These are phyloP conservation scores for Tephrocybe sp. DNA, from an alignment of 768 basidiomycete genomes.

Conservation along the genomic window DNA sequence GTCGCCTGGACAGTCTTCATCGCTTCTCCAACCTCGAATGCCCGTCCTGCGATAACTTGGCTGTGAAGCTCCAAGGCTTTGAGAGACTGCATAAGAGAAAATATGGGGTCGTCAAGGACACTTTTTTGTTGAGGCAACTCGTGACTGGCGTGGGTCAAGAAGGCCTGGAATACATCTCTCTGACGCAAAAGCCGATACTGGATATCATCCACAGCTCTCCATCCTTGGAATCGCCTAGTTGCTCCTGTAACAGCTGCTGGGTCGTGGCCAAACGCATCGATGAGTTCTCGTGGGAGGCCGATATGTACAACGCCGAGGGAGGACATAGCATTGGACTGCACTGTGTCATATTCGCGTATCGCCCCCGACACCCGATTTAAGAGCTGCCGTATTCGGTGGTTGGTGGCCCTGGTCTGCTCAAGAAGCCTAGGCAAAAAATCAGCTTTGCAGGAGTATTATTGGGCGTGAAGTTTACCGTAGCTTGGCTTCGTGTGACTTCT, in stretches of 20 bases:
- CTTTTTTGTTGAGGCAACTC: constrained; percentile 29
- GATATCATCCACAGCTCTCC: constrained; percentile 78
- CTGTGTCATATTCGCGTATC: constrained; percentile 64
- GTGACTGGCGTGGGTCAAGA: constrained; percentile 33
- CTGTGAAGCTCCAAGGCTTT: constrained; percentile 49
- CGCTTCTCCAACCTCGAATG: constrained; percentile 47
- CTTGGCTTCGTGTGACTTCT: constrained; percentile 57
- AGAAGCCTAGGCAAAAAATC: constrained; percentile 45
- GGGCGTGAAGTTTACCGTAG: constrained; percentile 39
- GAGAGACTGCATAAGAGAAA: constrained; percentile 47
- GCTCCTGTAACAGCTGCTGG: constrained; percentile 72
- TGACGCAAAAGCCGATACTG: constrained; percentile 62
- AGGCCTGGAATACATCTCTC: constrained; percentile 51
- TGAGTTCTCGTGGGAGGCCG: constrained; percentile 60
- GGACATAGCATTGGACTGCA: constrained; percentile 52
- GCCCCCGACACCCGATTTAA: constrained; percentile 63
- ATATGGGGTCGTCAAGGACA: constrained; percentile 56
- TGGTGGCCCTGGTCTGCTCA: constrained; percentile 58
- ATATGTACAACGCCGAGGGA: constrained; percentile 47
- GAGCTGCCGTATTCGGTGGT: constrained; percentile 67
- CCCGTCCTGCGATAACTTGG: constrained; percentile 42
- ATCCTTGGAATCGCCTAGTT: constrained; percentile 61
- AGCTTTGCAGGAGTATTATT: neutral
- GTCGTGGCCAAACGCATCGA: constrained; percentile 77
- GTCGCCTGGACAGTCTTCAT: constrained; percentile 53